Percentiles rank a stretch among this genome's conserved stretches.
phyloP scores from a whole-genome alignment of 1,139 yeast genomes.

The Nakaseomyces sp. region DNA sequence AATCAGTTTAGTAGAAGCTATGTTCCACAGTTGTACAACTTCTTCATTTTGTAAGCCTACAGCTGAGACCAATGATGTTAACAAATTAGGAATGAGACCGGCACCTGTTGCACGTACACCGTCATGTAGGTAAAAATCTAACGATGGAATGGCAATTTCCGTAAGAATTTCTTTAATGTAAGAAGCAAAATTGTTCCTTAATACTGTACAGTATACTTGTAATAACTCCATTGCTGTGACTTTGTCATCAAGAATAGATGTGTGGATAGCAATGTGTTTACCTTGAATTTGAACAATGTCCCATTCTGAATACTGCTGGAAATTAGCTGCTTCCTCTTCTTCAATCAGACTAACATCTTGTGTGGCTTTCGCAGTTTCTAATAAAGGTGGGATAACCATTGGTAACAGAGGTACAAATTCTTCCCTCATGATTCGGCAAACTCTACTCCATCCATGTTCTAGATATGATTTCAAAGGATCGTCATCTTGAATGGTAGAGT shows the following conservation, averaged over 20 bases:
- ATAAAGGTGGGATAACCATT: slow-evolving; percentile 80
- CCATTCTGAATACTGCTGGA: slow-evolving; percentile 85
- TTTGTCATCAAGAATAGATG: slow-evolving; percentile 86
- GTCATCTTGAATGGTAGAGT: slow-evolving; percentile 45
- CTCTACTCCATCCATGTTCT: slow-evolving; percentile 94
- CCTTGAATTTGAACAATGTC: slow-evolving; percentile 89
- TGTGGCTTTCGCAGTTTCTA: slow-evolving; percentile 77
- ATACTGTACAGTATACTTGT: slow-evolving; percentile 77
- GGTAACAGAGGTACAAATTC: slow-evolving; percentile 85
- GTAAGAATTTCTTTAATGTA: slow-evolving; percentile 72
- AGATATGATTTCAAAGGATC: slow-evolving; percentile 83
- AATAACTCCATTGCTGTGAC: slow-evolving; percentile 84
- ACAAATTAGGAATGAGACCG: slow-evolving; percentile 66
- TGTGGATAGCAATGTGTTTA: slow-evolving; percentile 88
- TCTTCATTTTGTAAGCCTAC: slow-evolving; percentile 49
- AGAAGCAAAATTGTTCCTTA: slow-evolving; percentile 74
- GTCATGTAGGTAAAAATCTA: slow-evolving; percentile 86
- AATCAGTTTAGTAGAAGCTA: slow-evolving; percentile 59
- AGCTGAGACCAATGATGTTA: slow-evolving; percentile 60
- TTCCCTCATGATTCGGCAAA: slow-evolving; percentile 75
- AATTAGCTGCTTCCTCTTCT: slow-evolving; percentile 79
- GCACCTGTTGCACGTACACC: slow-evolving; percentile 92
- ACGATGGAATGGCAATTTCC: slow-evolving; percentile 78
- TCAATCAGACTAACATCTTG: slow-evolving; percentile 85
- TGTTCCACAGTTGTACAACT: slow-evolving; percentile 61